These are phyloP conservation scores for Ailanthus altissimus DNA, from an alignment of 345 rosid species.

Conservation along the genomic window DNA sequence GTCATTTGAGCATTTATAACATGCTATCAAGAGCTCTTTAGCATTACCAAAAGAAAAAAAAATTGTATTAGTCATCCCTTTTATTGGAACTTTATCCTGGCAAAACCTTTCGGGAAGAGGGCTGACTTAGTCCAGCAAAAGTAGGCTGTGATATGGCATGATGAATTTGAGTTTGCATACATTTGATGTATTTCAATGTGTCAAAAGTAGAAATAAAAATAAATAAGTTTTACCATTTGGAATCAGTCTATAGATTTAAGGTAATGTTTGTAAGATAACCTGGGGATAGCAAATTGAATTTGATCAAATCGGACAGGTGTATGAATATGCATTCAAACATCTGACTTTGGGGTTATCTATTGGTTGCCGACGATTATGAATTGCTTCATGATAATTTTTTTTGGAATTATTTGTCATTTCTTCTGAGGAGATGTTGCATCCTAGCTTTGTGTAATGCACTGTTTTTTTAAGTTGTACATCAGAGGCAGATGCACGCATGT, in stretches of 20 bases:
- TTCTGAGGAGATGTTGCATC: background rate
- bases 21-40: no score
- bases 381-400: background rate
- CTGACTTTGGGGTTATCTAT: background rate
- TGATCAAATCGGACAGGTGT: background rate
- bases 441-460: background rate
- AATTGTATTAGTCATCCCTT: no score
- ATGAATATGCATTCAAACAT: background rate
- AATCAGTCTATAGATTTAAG: background rate
- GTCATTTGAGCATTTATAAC: no score
- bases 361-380: background rate
- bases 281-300: background rate
- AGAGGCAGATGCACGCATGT: background rate
- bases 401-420: background rate
- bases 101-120: background rate
- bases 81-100: background rate
- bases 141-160: background rate
- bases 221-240: background rate
- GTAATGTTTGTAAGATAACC: background rate
- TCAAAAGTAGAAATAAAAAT: no score
- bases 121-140: background rate
- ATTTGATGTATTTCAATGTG: background rate
- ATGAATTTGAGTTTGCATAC: background rate
- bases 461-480: background rate
- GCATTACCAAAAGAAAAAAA: no score